These are phyloP conservation scores for Whalleya microplaca DNA, from an alignment of 2,329 filamentous ascomycete genomes.

Conservation along the genomic window DNA sequence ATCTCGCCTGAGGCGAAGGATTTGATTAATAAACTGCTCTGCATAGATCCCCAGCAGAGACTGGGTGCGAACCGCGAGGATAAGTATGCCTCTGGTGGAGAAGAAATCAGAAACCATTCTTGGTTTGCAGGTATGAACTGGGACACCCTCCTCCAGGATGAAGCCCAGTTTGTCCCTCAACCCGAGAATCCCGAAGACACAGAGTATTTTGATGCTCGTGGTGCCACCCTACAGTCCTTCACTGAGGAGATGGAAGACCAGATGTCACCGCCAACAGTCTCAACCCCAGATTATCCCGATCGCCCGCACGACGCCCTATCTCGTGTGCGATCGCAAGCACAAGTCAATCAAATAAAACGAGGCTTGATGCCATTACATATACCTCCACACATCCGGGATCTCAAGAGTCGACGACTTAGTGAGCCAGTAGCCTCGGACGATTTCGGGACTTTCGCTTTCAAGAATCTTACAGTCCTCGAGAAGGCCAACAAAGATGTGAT, in stretches of 20 bases:
- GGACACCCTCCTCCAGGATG: slow-evolving; percentile 89
- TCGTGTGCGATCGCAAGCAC: slow-evolving; percentile 75
- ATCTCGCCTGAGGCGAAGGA: slow-evolving; percentile 89
- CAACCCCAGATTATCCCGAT: slow-evolving; percentile 79
- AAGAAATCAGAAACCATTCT: slow-evolving; percentile 85
- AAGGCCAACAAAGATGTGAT: slow-evolving; percentile 99
- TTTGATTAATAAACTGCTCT: slow-evolving; percentile 89
- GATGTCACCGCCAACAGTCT: slow-evolving; percentile 71
- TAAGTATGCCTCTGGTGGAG: slow-evolving; percentile 80
- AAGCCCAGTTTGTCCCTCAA: slow-evolving; percentile 92
- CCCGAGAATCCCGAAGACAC: slow-evolving; percentile 95
- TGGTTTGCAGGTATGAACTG: slow-evolving; percentile 91
- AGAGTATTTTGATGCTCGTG: slow-evolving; percentile 93
- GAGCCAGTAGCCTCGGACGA: slow-evolving; percentile 89
- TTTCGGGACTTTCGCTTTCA: slow-evolving; percentile 95
- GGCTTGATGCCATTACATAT: slow-evolving; percentile 95
- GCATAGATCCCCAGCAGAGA: slow-evolving; percentile 78
- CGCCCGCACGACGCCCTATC: slow-evolving; percentile 94
- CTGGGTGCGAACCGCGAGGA: slow-evolving; percentile 86
- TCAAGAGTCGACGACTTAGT: slow-evolving; percentile 83
- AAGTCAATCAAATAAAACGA: slow-evolving; percentile 82
- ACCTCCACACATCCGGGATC: slow-evolving; percentile 91
- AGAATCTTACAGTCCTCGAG: slow-evolving; percentile 93
- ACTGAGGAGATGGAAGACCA: slow-evolving; percentile 94
- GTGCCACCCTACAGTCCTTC: slow-evolving; percentile 90